A percentile compares a stretch with the other conserved stretches of the same genome.
phyloP scores from a whole-genome alignment of 208 protist species.

The Cochliopodium minus region DNA sequence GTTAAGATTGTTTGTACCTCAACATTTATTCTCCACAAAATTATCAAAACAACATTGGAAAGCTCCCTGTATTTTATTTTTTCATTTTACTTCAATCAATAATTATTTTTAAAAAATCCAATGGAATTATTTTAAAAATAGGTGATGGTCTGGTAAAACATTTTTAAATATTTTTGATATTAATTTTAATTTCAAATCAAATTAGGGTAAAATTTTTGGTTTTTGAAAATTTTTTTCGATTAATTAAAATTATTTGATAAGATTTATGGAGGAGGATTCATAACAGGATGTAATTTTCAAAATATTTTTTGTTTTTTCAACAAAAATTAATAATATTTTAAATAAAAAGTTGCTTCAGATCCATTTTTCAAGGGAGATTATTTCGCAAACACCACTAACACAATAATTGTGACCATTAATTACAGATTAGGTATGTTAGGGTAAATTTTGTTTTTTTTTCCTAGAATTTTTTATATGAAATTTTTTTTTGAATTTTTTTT shows the following conservation, averaged over 20 bases:
- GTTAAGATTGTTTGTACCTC: neutral
- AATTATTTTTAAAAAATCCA: neutral
- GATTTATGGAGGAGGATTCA: no score
- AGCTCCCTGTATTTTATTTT: neutral
- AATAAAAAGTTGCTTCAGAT: no score
- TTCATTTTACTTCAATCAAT: neutral
- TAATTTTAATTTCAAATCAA: neutral
- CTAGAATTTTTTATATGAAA: neutral
- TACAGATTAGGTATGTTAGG: slow-evolving; percentile 38
- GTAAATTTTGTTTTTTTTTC: slow-evolving; percentile 19
- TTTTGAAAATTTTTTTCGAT: no score
- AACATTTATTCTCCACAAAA: neutral
- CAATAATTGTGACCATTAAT: slow-evolving; percentile 35
- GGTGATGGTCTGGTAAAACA: neutral
- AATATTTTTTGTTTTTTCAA: no score
- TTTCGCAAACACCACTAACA: neutral
- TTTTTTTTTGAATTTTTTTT: no score
- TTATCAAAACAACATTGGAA: neutral
- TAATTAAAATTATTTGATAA: no score
- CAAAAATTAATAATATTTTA: no score
- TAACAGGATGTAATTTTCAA: no score
- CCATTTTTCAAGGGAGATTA: slow-evolving; percentile 9
- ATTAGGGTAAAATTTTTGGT: neutral
- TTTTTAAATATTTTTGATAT: neutral
- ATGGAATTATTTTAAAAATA: neutral